Conservation (phyloP, 163 green algal genomes). For the Scenedesmus sp. region DNA sequence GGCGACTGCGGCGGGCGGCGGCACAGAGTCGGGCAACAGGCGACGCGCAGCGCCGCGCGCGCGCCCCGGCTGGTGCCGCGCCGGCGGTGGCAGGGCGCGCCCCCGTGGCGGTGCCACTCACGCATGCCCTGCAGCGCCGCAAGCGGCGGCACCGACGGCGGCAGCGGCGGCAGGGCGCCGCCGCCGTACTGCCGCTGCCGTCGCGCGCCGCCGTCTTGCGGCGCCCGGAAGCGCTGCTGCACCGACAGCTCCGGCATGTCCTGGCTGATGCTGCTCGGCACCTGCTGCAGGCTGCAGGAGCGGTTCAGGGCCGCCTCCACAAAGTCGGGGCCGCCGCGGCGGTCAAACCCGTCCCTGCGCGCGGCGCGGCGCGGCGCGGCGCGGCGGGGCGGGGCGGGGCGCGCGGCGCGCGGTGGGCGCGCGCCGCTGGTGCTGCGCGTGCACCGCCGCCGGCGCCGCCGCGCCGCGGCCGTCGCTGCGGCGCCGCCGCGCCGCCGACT, state of each 20-base stretch:
- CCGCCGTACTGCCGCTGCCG: constrained; percentile 10
- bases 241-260: constrained; percentile 4
- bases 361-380: no score
- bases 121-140: no score
- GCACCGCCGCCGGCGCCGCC: not conserved
- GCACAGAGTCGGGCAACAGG: no score
- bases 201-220: constrained; percentile 1
- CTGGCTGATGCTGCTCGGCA: constrained; percentile 27
- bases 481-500: no score
- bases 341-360: constrained; percentile 6
- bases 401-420: not conserved
- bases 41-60: no score
- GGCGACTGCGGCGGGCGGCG: no score
- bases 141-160: not conserved
- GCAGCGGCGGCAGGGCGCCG: not conserved
- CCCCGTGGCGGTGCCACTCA: no score
- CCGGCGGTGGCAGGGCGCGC: no score
- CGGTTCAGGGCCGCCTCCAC: constrained; percentile 28
- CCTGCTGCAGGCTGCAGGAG: constrained; percentile 35
- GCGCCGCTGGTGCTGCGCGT: not conserved
- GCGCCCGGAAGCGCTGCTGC: constrained; percentile 5
- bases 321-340: not conserved
- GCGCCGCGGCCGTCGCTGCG: no score
- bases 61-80: no score
- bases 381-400: no score